Evolutionary conservation across 2,329 filamentous ascomycete species (phyloP).

Genomic region (Aspergillus terreus): DNA sequence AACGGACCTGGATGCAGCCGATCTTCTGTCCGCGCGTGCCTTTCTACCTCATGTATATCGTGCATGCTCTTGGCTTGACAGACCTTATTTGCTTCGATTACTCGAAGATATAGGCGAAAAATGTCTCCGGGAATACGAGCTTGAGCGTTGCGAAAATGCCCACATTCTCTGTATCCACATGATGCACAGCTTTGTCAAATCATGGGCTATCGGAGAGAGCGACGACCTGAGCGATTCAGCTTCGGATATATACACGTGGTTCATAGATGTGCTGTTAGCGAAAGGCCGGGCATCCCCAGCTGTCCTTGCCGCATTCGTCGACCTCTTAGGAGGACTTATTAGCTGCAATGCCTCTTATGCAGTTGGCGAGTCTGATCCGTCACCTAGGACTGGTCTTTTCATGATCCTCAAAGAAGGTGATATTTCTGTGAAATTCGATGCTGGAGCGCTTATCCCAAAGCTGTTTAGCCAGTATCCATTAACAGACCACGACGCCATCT

Average conservation of each 20-base stretch:
- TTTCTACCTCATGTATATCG: slow-evolving; percentile 29
- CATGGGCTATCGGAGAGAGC: slow-evolving; percentile 59
- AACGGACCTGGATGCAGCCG: slow-evolving; percentile 31
- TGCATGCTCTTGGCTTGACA: slow-evolving; percentile 25
- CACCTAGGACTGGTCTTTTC: slow-evolving; percentile 69
- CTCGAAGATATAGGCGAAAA: slow-evolving; percentile 47
- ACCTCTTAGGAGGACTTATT: slow-evolving; percentile 67
- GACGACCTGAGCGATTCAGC: slow-evolving; percentile 63
- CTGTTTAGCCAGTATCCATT: slow-evolving; percentile 82
- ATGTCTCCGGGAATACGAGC: slow-evolving; percentile 54
- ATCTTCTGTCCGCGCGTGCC: slow-evolving; percentile 35
- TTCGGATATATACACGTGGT: slow-evolving; percentile 74
- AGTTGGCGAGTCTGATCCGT: slow-evolving; percentile 55
- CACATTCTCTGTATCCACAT: slow-evolving; percentile 65
- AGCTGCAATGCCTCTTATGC: slow-evolving; percentile 65
- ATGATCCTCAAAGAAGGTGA: slow-evolving; percentile 64
- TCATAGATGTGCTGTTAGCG: slow-evolving; percentile 64
- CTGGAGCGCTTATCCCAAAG: slow-evolving; percentile 65
- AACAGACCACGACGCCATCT: slow-evolving; percentile 75
- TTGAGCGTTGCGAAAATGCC: slow-evolving; percentile 71
- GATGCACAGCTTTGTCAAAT: slow-evolving; percentile 59
- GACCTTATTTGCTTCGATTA: slow-evolving; percentile 40
- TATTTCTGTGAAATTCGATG: slow-evolving; percentile 70
- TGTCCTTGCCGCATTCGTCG: slow-evolving; percentile 64
- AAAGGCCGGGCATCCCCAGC: slow-evolving; percentile 66